phyloP scores from a whole-genome alignment of 2,329 filamentous ascomycete species.

The Aurifilum marmelostoma region DNA sequence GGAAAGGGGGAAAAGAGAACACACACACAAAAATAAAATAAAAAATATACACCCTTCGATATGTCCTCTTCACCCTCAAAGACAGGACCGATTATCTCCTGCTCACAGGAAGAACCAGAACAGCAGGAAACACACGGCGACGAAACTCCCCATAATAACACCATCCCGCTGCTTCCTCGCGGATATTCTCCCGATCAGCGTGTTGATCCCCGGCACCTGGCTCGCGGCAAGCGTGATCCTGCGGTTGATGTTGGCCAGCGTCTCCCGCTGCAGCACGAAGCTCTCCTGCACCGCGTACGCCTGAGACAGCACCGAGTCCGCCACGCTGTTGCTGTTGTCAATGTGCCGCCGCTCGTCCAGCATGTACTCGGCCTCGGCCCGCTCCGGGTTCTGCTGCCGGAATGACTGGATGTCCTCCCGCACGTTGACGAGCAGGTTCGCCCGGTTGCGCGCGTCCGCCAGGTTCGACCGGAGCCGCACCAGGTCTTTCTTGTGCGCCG shows the following conservation, averaged over 20 bases:
- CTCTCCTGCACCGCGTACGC: constrained; percentile 96
- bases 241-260: constrained; percentile 83
- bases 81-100: not conserved
- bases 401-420: constrained; percentile 91
- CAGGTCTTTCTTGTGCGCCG: constrained; percentile 84
- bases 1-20: not conserved
- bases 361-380: constrained; percentile 95
- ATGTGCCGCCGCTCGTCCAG: constrained; percentile 83
- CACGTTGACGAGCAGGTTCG: constrained; percentile 88
- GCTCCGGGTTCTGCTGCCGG: constrained; percentile 77
- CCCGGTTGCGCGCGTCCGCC: constrained; percentile 77
- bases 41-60: not conserved
- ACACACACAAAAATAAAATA: no score
- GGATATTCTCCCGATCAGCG: constrained; percentile 88
- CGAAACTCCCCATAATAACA: constrained; percentile 88
- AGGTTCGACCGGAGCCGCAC: constrained; percentile 74
- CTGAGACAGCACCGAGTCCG: constrained; percentile 89
- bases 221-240: constrained; percentile 87
- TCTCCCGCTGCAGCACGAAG: constrained; percentile 86
- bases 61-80: not conserved
- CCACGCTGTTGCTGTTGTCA: constrained; percentile 86
- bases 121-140: constrained; percentile 88
- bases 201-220: constrained; percentile 91
- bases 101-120: constrained; percentile 74
- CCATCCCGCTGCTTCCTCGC: constrained; percentile 94